Conservation (phyloP, 768 basidiomycete genomes). For the Gloeophyllum trabeum region DNA sequence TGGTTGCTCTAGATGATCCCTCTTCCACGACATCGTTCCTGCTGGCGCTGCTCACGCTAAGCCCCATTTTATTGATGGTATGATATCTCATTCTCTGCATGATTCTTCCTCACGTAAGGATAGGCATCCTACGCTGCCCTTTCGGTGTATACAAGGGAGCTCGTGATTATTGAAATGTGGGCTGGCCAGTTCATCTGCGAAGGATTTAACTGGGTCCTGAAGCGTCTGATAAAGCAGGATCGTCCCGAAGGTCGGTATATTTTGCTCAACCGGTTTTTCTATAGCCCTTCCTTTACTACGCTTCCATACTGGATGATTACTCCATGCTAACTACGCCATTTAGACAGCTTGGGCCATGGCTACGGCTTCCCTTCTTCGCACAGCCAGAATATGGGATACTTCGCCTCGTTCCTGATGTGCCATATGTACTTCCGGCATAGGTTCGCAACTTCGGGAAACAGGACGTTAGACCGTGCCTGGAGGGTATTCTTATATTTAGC, state of each 20-base stretch:
- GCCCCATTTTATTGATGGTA: slow-evolving; percentile 21
- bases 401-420: slow-evolving; percentile 62
- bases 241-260: slow-evolving; percentile 47
- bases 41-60: slow-evolving; percentile 20
- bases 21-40: slow-evolving; percentile 15
- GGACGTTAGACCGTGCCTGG: slow-evolving; percentile 40
- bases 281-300: background rate
- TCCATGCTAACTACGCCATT: background rate
- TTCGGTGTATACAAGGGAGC: slow-evolving; percentile 66
- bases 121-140: slow-evolving; percentile 75
- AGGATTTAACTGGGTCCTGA: slow-evolving; percentile 56
- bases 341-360: slow-evolving; percentile 53
- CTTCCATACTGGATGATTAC: too few relatives aligned
- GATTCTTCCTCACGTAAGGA: background rate
- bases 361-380: slow-evolving; percentile 87
- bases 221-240: slow-evolving; percentile 54
- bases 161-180: slow-evolving; percentile 78
- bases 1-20: slow-evolving; percentile 16
- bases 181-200: slow-evolving; percentile 68
- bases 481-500: slow-evolving; percentile 33
- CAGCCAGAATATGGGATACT: slow-evolving; percentile 87
- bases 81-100: background rate
- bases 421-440: slow-evolving; percentile 65
- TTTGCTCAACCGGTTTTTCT: background rate
- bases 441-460: slow-evolving; percentile 41